Evolutionary conservation across 345 rosid genomes (phyloP).

Genomic region (Crucihimalaya himalaica): DNA sequence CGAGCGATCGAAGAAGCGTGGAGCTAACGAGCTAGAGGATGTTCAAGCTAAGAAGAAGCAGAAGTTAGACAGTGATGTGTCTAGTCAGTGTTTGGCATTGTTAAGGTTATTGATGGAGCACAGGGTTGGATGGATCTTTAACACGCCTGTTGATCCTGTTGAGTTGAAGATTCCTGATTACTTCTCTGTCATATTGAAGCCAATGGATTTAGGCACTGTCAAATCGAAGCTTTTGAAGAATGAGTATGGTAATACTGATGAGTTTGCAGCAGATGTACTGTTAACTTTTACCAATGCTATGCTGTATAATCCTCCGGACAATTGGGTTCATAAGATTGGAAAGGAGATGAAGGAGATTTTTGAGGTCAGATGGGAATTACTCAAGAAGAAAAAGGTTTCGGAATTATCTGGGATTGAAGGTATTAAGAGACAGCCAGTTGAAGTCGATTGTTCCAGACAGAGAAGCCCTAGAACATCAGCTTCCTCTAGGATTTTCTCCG

Average conservation of each 20-base stretch:
- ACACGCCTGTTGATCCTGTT: slow-evolving; percentile 76
- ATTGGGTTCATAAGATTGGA: slow-evolving; percentile 60
- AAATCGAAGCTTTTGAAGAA: slow-evolving; percentile 56
- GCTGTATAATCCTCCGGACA: slow-evolving; percentile 71
- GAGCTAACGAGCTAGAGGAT: slow-evolving; percentile 36
- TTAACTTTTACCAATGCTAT: slow-evolving; percentile 81
- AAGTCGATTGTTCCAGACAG: slow-evolving; percentile 25
- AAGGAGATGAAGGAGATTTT: slow-evolving; percentile 48
- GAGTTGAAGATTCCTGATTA: slow-evolving; percentile 72
- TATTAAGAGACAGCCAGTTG: background rate
- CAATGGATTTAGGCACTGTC: slow-evolving; percentile 92
- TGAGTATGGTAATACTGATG: slow-evolving; percentile 49
- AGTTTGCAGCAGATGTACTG: slow-evolving; percentile 79
- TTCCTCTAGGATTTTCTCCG: slow-evolving; percentile 20
- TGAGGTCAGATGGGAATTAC: slow-evolving; percentile 63
- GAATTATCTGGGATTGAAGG: slow-evolving; percentile 30
- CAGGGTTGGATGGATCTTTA: slow-evolving; percentile 61
- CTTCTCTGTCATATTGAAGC: slow-evolving; percentile 61
- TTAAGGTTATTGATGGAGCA: slow-evolving; percentile 48
- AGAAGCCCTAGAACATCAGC: slow-evolving; percentile 45
- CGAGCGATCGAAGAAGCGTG: slow-evolving; percentile 47
- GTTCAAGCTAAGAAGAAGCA: slow-evolving; percentile 50
- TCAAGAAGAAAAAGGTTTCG: slow-evolving; percentile 51
- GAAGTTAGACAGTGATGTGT: slow-evolving; percentile 61
- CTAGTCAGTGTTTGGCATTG: slow-evolving; percentile 55